These are phyloP conservation scores for Sphaerulina musiva DNA, from an alignment of 2,329 filamentous ascomycete genomes.

Conservation along the genomic window DNA sequence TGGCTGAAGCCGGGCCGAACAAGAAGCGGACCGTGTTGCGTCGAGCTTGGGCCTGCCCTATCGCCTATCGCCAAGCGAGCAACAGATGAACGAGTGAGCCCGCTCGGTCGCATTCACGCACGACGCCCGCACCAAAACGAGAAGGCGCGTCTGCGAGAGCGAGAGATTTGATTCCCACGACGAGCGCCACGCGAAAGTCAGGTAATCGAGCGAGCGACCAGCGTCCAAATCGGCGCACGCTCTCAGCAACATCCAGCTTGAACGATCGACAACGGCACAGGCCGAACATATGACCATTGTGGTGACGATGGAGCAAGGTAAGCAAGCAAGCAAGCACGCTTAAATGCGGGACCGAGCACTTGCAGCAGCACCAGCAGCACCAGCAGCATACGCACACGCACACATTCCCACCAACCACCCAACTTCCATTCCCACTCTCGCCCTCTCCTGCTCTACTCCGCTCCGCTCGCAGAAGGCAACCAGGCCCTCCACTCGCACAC, in stretches of 20 bases:
- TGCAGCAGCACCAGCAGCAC: slow-evolving; percentile 10
- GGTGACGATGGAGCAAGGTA: slow-evolving; percentile 32
- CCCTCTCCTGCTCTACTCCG: neutral
- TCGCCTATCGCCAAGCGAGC: slow-evolving; percentile 1
- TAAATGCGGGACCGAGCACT: slow-evolving; percentile 19
- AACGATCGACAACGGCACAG: neutral
- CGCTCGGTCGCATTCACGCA: neutral
- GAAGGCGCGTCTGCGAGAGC: neutral
- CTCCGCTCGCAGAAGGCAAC: slow-evolving; percentile 2
- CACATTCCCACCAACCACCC: slow-evolving; percentile 13
- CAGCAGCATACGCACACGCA: neutral
- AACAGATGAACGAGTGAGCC: neutral
- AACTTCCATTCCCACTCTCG: neutral
- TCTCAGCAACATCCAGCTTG: neutral
- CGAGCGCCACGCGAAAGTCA: neutral
- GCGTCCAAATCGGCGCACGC: neutral
- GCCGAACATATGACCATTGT: slow-evolving; percentile 7
- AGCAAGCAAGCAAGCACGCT: slow-evolving; percentile 9
- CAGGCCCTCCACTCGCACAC: slow-evolving; percentile 9
- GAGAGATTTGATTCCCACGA: neutral
- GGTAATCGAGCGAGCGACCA: neutral
- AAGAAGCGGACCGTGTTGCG: slow-evolving; percentile 10
- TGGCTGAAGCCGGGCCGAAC: slow-evolving; percentile 17
- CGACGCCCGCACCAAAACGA: neutral
- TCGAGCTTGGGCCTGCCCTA: slow-evolving; percentile 10